Evolutionary conservation across 768 basidiomycete genomes (phyloP).

Genomic region (Macrolepiota fuliginosa): DNA sequence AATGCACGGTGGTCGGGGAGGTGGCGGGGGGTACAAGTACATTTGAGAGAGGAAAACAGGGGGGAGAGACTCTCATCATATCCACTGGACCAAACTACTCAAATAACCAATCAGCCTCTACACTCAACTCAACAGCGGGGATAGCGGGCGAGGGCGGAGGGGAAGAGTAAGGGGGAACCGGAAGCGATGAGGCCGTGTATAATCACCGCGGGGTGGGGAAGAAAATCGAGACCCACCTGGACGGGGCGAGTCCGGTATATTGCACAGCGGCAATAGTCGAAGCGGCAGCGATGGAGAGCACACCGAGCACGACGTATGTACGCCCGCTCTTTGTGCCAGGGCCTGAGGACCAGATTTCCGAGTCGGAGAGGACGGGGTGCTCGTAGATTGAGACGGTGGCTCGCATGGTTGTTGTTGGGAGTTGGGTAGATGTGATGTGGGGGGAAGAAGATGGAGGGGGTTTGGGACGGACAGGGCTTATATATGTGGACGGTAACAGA

Average conservation of each 20-base stretch:
- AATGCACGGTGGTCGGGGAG: background rate
- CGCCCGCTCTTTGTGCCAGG: conserved; percentile 20
- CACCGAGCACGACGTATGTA: conserved; percentile 26
- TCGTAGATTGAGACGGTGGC: conserved; percentile 35
- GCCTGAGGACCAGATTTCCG: conserved; percentile 36
- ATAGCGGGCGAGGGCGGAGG: background rate
- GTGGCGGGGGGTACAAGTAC: background rate
- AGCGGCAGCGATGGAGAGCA: conserved; percentile 28
- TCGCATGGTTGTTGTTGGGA: conserved; percentile 32
- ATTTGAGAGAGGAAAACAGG: background rate
- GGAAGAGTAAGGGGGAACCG: background rate
- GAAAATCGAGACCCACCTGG: conserved; percentile 24
- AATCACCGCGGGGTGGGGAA: conserved; percentile 8
- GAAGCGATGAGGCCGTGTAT: background rate
- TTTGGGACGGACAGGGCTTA: background rate
- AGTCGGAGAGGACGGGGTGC: conserved; percentile 35
- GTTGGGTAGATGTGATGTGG: background rate
- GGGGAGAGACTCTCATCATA: background rate
- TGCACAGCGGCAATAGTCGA: conserved; percentile 31
- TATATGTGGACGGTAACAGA: background rate
- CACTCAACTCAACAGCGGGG: background rate
- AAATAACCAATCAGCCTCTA: background rate
- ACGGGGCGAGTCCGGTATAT: conserved; percentile 23
- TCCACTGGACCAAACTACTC: background rate
- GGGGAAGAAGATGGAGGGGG: background rate